A percentile compares a stretch with the other conserved stretches of the same genome.
Evolutionary conservation across 2,329 filamentous ascomycete species (phyloP).

Genomic region (Sporothrix protearum): DNA sequence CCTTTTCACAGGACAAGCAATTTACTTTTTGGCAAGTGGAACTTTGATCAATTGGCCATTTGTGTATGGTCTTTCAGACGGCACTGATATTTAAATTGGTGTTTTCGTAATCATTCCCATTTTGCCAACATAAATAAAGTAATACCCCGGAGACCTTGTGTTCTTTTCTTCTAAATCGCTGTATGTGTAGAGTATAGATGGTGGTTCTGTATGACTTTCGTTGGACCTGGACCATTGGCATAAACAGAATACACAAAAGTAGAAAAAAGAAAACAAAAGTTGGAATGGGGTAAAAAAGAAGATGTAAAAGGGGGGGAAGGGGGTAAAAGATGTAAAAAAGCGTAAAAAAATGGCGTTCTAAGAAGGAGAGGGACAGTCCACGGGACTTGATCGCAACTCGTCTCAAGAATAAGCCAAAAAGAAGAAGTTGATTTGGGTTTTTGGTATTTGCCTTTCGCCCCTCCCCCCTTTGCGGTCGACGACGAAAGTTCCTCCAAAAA

Average conservation of each 20-base stretch:
- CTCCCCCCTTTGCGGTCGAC: conserved; percentile 3
- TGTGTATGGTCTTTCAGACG: not conserved
- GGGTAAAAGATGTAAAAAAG: not conserved
- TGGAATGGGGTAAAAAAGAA: not conserved
- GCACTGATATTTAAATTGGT: not conserved
- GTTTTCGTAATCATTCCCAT: conserved; percentile 24
- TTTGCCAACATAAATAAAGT: conserved; percentile 8
- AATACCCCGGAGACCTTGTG: not conserved
- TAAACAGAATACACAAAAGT: not conserved
- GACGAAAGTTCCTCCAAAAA: conserved; percentile 14
- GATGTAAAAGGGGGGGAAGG: too few relatives aligned
- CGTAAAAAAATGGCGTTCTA: not conserved
- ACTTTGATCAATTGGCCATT: not conserved
- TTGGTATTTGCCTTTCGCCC: conserved; percentile 18
- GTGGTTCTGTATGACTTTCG: not conserved
- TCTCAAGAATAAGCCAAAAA: not conserved
- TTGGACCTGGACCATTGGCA: not conserved
- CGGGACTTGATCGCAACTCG: not conserved
- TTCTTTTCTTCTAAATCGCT: conserved; percentile 17
- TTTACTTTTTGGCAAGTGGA: not conserved
- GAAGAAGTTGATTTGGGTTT: not conserved
- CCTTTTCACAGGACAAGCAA: conserved; percentile 5
- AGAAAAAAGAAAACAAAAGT: conserved; percentile 10
- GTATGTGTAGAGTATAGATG: conserved; percentile 24
- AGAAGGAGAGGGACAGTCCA: not conserved